Percentiles rank a stretch among this genome's conserved stretches.
phyloP scores from a whole-genome alignment of 2,329 filamentous ascomycete genomes.

The Elsinoe perseae region DNA sequence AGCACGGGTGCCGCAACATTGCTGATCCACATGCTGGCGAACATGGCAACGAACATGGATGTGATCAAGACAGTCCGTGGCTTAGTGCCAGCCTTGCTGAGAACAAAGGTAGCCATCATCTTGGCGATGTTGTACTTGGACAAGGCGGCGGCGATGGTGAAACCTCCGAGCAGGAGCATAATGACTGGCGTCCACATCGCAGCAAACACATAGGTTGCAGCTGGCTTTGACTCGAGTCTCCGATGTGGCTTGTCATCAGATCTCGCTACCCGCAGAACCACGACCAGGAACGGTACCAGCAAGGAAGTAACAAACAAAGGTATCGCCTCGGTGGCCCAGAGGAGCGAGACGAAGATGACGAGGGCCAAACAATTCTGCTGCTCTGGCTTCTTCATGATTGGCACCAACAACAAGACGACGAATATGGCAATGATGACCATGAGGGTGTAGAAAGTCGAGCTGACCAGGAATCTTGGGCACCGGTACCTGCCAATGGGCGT shows the following conservation, averaged over 20 bases:
- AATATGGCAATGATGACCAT: constrained; percentile 66
- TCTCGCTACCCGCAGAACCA: constrained; percentile 76
- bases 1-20: constrained; percentile 95
- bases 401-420: constrained; percentile 61
- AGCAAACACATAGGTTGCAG: constrained; percentile 77
- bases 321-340: constrained; percentile 98
- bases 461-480: constrained; percentile 76
- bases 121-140: constrained; percentile 98
- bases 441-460: constrained; percentile 70
- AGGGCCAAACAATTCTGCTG: constrained; percentile 95
- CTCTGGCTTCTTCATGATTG: constrained; percentile 77
- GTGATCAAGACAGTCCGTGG: constrained; percentile 86
- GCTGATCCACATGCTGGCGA: constrained; percentile 98
- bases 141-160: constrained; percentile 87
- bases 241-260: constrained; percentile 61
- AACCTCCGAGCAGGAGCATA: constrained; percentile 92
- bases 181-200: constrained; percentile 99
- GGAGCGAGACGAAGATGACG: constrained; percentile 81
- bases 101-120: constrained; percentile 87
- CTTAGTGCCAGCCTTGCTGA: constrained; percentile 90
- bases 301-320: constrained; percentile 95
- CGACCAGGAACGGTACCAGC: constrained; percentile 85
- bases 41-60: constrained; percentile 97
- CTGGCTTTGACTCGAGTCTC: constrained; percentile 69
- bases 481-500: constrained; percentile 74